Evolutionary conservation across 345 rosid genomes (phyloP).

Genomic region (Corchorus capsularis): DNA sequence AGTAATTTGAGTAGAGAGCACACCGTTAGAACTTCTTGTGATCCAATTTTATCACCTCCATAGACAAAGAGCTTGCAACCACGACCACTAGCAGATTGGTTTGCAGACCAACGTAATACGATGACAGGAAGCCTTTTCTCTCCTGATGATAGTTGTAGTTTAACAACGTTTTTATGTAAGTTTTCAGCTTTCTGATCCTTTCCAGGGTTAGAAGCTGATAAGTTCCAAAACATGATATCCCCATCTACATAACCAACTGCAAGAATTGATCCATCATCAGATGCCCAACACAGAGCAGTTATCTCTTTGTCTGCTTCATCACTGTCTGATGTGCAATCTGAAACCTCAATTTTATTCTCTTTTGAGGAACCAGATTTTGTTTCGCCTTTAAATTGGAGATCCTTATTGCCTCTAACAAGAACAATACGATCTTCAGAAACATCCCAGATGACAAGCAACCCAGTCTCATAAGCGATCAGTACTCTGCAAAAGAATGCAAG

Average conservation of each 20-base stretch:
- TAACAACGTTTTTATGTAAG: slow-evolving; percentile 53
- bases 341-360: slow-evolving; percentile 35
- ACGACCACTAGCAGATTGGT: slow-evolving; percentile 43
- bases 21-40: slow-evolving; percentile 82
- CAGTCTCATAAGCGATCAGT: slow-evolving; percentile 75
- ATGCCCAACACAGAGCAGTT: slow-evolving; percentile 88
- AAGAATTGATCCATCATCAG: slow-evolving; percentile 74
- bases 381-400: slow-evolving; percentile 56
- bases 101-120: slow-evolving; percentile 64
- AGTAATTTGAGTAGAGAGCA: slow-evolving; percentile 28
- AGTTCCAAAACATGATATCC: slow-evolving; percentile 80
- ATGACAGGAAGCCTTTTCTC: slow-evolving; percentile 80
- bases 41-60: slow-evolving; percentile 87
- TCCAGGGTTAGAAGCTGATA: slow-evolving; percentile 34
- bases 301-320: slow-evolving; percentile 72
- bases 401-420: slow-evolving; percentile 65
- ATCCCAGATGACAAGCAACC: slow-evolving; percentile 86
- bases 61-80: slow-evolving; percentile 75
- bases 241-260: slow-evolving; percentile 93
- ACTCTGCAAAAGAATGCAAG: slow-evolving; percentile 51
- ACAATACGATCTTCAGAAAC: slow-evolving; percentile 60
- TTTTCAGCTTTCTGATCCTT: slow-evolving; percentile 43
- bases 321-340: slow-evolving; percentile 31
- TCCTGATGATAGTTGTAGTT: slow-evolving; percentile 69
- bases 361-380: slow-evolving; percentile 38